Base-by-base conservation (phyloP, 768 basidiomycete species). In the Pleurotus cornucopiae region DNA sequence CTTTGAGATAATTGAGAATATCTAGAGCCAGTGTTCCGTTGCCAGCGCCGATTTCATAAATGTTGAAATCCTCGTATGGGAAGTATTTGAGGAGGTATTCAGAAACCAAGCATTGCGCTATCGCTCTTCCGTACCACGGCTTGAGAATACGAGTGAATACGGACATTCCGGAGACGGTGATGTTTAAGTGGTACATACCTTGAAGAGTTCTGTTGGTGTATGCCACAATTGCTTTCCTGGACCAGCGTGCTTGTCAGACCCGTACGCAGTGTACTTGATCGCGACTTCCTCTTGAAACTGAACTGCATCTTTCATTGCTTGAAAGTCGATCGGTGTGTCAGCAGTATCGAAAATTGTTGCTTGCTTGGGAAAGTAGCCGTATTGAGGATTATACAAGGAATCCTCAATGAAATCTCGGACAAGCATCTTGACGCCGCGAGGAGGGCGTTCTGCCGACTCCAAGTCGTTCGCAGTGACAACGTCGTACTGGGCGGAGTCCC, bases 41-140 rank as follows among this genome's bases (percentile, higher is more conserved):
- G 41, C 97, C 97, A 2, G 94, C 97, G 37, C 97, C 97, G 63
- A 99, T 89, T 70, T 99, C 97, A 75, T 98, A 98, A 52, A 99
- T 86, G 60, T 91, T 83, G 61, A 98, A 86, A 69, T 97, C 94
- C 71, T 97, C 89, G 66, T 98, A 96, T 0, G 96, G 96, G 69
- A 92, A 98, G 67, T 94, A 89, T 66, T 94, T 94, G 60, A 94
- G 81, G 64, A 97, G 83, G 71, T 99, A 98, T 62, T 95, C 90
- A 0, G 90, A 86, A 18, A 92, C 86, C 30, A 98, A 81, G 65
- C 92, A 96, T 56, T 86, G 85, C 7, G 89, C 92, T 51, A 98
- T 84, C 41, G 94, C 89, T 66, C 86, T 87, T 21, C 94, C 96
- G 65, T 96, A 99, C 81, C 88, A 91, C 9, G 96, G 97, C 96